These are phyloP conservation scores for Fusarium torreyae DNA, from an alignment of 2,329 filamentous ascomycete genomes.

Conservation along the genomic window DNA sequence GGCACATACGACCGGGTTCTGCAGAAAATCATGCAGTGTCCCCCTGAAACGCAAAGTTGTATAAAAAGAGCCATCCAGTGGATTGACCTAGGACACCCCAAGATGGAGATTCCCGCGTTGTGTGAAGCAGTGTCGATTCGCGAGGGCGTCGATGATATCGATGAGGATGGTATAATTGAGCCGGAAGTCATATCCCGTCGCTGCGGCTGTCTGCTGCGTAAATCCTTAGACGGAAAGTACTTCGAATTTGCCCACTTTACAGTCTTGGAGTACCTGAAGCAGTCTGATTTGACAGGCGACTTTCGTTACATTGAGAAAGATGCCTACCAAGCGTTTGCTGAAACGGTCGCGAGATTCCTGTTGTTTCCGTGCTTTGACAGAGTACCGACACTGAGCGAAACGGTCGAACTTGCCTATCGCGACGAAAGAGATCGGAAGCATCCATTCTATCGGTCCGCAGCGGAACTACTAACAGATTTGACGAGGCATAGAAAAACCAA, in stretches of 20 bases:
- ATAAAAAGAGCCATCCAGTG: slow-evolving; percentile 11
- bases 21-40: background rate
- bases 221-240: slow-evolving; percentile 4
- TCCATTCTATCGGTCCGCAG: background rate
- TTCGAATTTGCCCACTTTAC: slow-evolving; percentile 33
- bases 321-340: background rate
- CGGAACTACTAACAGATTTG: background rate
- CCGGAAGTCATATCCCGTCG: slow-evolving; percentile 3
- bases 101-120: slow-evolving; percentile 1
- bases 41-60: background rate
- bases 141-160: background rate
- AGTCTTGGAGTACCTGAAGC: slow-evolving; percentile 23
- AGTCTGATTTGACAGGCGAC: background rate
- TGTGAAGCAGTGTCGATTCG: slow-evolving; percentile 28
- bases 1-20: slow-evolving; percentile 22
- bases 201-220: slow-evolving; percentile 18
- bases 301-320: background rate
- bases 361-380: slow-evolving; percentile 1
- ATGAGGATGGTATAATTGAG: slow-evolving; percentile 8
- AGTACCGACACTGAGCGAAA: background rate
- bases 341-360: background rate
- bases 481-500: background rate
- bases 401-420: background rate
- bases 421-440: background rate
- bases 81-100: background rate